Base-by-base conservation (phyloP, 2,329 filamentous ascomycete species). In the Ophiosphaerella narmari region DNA sequence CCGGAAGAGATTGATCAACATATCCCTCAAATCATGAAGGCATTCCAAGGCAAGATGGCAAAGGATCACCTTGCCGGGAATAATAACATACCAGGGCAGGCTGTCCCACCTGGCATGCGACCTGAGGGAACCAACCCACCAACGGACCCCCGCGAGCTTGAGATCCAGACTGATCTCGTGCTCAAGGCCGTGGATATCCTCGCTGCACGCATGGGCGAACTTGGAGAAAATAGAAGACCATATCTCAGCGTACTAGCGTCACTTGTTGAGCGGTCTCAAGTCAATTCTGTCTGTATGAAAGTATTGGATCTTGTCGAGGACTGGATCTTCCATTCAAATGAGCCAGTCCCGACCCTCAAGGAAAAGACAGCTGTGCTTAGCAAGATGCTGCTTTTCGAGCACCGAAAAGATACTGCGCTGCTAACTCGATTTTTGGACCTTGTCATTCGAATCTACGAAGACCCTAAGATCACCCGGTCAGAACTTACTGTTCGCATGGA, bases 291-390 rank as follows among this genome's bases (percentile, higher is more conserved):
- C 7, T 97, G 94, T 73, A 88, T 90, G 66, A 96, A 96, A 76
- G 92, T 99, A 46, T 78, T 99, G 24, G 86, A 88, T 43, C 93
- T 99, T 84, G 93, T 97, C 4, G 93, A 97, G 70, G 84, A 82
- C 29, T 99, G 95, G 95, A 90, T 99, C 5, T 99, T 99, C 78
- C 85, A 91, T 59, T 94, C 91, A 0, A 92, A 91, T 50, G 94
- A 96, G 57, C 94, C 91, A 2, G 97, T 94, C 82, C 94, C 94
- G 0, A 99, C 94, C 0, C 81, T 99, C 1, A 99, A 99, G 73
- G 95, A 99, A 75, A 99, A 99, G 78, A 97, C 93, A 0, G 95
- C 95, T 1, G 94, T 99, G 1, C 78, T 99, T n/a, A 92, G 96
- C 65, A 99, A 99, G 77, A 99, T 99, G 94, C 78, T 97, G 13